Conservation (phyloP, 129 eudicot genomes). For the Apium graveolens region DNA sequence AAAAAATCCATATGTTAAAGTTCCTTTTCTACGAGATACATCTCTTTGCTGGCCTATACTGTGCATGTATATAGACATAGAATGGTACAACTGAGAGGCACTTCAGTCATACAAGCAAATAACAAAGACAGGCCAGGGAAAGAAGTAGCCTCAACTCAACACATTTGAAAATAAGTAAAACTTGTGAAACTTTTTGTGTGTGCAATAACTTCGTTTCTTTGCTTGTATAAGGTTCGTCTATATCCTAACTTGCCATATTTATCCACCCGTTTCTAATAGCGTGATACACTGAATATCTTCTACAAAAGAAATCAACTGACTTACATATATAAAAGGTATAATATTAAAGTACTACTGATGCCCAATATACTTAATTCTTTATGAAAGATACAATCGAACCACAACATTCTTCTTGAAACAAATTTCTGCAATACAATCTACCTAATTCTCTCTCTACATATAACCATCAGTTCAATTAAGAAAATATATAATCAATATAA, state of each 20-base stretch:
- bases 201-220: background rate
- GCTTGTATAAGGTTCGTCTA: background rate
- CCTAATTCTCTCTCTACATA: background rate
- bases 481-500: background rate
- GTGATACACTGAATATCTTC: background rate
- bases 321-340: background rate
- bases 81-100: background rate
- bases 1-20: background rate
- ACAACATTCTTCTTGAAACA: background rate
- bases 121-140: background rate
- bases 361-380: background rate
- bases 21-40: background rate
- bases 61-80: background rate
- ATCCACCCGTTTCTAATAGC: background rate
- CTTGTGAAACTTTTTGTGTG: background rate
- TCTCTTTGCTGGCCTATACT: background rate
- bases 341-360: background rate
- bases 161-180: background rate
- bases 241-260: background rate
- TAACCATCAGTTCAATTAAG: background rate
- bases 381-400: background rate
- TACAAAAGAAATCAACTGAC: background rate
- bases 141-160: background rate
- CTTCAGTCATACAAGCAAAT: background rate
- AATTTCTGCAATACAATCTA: background rate